These are phyloP conservation scores for Klebsormidium nitens DNA, from an alignment of 139 green algal species.

Conservation along the genomic window DNA sequence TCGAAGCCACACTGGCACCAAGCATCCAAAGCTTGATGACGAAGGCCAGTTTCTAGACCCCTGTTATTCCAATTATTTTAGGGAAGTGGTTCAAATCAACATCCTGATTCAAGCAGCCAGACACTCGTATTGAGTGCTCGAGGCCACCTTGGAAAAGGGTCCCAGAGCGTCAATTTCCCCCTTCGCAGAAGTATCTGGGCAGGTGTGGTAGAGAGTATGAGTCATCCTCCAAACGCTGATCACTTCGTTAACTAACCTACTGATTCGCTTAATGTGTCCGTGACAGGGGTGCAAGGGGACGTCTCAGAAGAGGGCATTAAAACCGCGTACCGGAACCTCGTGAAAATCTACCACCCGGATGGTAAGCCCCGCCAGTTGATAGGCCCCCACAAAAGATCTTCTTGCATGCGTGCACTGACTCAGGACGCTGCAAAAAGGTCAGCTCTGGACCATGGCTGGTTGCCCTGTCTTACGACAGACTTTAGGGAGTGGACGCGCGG, in stretches of 20 bases:
- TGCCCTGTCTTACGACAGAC: background rate
- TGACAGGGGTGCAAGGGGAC: constrained; percentile 3
- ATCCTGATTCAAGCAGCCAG: too few species aligned
- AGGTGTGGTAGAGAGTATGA: background rate
- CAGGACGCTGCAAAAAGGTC: background rate
- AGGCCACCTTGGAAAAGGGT: too few species aligned
- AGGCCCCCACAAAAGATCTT: too few species aligned
- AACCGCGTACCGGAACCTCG: constrained; percentile 14
- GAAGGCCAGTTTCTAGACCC: too few species aligned
- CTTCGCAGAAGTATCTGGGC: background rate
- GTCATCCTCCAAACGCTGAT: background rate
- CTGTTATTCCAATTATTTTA: too few species aligned
- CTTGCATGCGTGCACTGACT: too few species aligned
- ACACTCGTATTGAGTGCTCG: too few species aligned
- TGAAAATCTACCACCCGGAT: constrained; percentile 24
- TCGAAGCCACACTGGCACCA: background rate
- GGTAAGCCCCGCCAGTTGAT: too few species aligned
- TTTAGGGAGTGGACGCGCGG: too few species aligned
- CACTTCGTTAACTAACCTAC: background rate
- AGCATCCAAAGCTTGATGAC: too few species aligned
- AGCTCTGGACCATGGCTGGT: background rate
- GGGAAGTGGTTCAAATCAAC: too few species aligned
- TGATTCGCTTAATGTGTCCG: background rate
- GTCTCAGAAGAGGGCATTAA: constrained; percentile 17
- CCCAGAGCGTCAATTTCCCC: too few species aligned